Evolutionary conservation across 2,329 filamentous ascomycete genomes (phyloP).

Genomic region (Pyrenophora graminea): DNA sequence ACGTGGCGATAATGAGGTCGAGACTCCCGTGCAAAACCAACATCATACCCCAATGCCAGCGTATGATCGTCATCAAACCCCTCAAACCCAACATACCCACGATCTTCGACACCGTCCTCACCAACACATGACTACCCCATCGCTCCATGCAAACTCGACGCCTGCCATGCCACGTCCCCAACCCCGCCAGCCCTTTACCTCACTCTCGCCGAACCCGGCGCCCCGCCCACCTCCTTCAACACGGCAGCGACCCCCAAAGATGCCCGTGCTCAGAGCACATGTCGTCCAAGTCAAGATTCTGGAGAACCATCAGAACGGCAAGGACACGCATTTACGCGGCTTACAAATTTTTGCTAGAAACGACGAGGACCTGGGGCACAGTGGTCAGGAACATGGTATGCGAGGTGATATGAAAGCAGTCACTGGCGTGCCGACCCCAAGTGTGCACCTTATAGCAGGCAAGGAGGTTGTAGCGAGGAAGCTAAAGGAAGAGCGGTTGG

Average conservation of each 20-base stretch:
- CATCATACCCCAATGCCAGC: not conserved
- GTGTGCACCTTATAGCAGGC: not conserved
- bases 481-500: constrained; percentile 19
- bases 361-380: constrained; percentile 22
- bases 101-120: not conserved
- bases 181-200: constrained; percentile 25
- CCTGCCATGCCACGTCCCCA: constrained; percentile 16
- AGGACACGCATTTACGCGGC: constrained; percentile 95
- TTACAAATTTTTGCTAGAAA: constrained; percentile 77
- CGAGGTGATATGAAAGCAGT: constrained; percentile 2
- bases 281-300: constrained; percentile 87
- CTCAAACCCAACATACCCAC: not conserved
- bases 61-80: constrained; percentile 2
- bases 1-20: not conserved
- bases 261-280: constrained; percentile 81
- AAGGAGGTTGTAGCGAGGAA: constrained; percentile 8
- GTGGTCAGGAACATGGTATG: constrained; percentile 10
- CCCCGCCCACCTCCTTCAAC: not conserved
- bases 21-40: constrained; percentile 13
- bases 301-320: constrained; percentile 98
- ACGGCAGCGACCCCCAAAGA: constrained; percentile 58
- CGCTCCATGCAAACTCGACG: constrained; percentile 13
- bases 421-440: no score
- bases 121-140: constrained; percentile 6
- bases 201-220: constrained; percentile 19